Evolutionary conservation across 345 rosid species (phyloP).

Genomic region (Eucalyptus curtisii): DNA sequence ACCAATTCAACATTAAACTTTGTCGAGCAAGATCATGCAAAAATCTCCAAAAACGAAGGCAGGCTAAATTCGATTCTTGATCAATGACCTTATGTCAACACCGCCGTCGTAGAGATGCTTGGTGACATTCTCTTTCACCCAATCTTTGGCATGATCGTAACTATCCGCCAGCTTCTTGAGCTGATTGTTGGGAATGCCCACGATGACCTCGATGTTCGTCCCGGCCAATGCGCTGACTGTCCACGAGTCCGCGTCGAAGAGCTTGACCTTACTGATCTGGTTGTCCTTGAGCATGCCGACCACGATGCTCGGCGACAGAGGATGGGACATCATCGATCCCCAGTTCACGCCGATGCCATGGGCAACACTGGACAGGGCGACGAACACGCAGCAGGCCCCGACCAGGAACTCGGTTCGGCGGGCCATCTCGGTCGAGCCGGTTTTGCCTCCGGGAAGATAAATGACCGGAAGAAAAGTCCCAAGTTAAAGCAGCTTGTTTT

Average conservation of each 20-base stretch:
- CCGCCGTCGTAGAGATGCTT: slow-evolving; percentile 22
- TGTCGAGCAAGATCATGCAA: not conserved
- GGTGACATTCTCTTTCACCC: slow-evolving; percentile 72
- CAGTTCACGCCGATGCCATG: slow-evolving; percentile 64
- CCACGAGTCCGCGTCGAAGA: slow-evolving; percentile 65
- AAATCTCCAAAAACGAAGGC: not conserved
- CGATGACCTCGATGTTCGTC: slow-evolving; percentile 57
- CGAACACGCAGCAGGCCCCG: not conserved
- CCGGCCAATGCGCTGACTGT: slow-evolving; percentile 37
- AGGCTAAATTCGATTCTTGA: not conserved
- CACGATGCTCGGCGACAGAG: slow-evolving; percentile 33
- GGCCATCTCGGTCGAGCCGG: slow-evolving; percentile 4
- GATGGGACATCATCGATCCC: slow-evolving; percentile 68
- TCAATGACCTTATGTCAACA: slow-evolving; percentile 50
- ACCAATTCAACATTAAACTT: not conserved
- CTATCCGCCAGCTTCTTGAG: slow-evolving; percentile 16
- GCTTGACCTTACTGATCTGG: slow-evolving; percentile 50
- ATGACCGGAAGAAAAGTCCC: not conserved
- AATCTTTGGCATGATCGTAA: slow-evolving; percentile 33
- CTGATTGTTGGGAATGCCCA: slow-evolving; percentile 70
- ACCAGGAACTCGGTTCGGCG: not conserved
- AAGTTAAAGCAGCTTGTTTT: not conserved
- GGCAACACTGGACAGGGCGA: slow-evolving; percentile 8
- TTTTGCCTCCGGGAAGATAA: not conserved
- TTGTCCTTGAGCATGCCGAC: slow-evolving; percentile 70